Evolutionary conservation across 768 basidiomycete species (phyloP).

Genomic region (Daedalea quercina): DNA sequence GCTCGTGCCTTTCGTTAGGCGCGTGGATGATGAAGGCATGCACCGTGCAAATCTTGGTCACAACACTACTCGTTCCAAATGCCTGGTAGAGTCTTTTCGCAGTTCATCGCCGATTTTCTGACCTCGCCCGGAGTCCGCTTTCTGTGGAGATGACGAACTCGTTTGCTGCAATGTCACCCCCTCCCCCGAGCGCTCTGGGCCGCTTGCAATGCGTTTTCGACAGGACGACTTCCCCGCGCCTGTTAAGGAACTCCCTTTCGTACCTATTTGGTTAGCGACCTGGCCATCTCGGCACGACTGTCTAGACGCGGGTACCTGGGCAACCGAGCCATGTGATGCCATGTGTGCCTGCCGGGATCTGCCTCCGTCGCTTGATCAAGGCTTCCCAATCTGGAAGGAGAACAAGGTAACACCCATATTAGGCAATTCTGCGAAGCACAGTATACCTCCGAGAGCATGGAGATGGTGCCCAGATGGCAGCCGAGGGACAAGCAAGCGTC

Average conservation of each 20-base stretch:
- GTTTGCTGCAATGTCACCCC: background rate
- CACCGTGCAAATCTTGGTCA: too few relatives aligned
- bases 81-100: too few relatives aligned
- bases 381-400: slow-evolving; percentile 4
- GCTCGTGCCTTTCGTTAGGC: too few relatives aligned
- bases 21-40: background rate
- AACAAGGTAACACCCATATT: slow-evolving; percentile 11
- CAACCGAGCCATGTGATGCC: background rate
- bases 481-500: slow-evolving; percentile 17
- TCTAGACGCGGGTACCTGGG: background rate
- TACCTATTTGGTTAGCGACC: background rate
- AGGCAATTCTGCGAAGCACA: slow-evolving; percentile 11
- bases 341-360: background rate
- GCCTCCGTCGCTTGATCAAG: background rate
- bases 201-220: too few relatives aligned
- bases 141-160: background rate
- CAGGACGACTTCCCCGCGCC: background rate
- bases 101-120: background rate
- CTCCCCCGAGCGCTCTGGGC: too few relatives aligned
- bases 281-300: background rate
- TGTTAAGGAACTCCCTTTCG: background rate
- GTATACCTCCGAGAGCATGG: background rate
- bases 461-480: slow-evolving; percentile 4
- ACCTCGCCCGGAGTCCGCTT: too few relatives aligned
- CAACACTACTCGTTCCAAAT: too few relatives aligned